These are phyloP conservation scores for Echinochloa phyllopogon DNA, from an alignment of 176 grass and related monocot species.

Conservation along the genomic window DNA sequence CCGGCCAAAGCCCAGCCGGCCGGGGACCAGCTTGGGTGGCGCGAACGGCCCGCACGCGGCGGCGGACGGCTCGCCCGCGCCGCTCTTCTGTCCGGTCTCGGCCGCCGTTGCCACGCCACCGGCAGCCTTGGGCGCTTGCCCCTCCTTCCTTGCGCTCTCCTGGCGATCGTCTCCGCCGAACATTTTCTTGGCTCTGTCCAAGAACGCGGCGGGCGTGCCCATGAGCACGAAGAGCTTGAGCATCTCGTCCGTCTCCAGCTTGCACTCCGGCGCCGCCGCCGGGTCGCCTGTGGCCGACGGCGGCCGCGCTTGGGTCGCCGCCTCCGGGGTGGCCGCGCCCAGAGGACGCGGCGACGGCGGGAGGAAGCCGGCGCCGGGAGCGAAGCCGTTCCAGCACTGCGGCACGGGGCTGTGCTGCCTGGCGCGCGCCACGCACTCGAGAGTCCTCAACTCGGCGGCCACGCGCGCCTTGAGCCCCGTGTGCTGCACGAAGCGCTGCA, in stretches of 20 bases:
- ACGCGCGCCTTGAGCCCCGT: constrained; percentile 52
- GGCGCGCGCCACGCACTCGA: constrained; percentile 37
- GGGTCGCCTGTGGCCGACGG: not conserved
- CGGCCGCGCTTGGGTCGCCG: not conserved
- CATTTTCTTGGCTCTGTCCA: constrained; percentile 45
- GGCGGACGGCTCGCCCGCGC: not conserved
- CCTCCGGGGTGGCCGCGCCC: too few species aligned
- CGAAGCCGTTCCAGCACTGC: constrained; percentile 13
- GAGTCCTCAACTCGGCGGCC: constrained; percentile 52
- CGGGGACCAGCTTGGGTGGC: constrained; percentile 46
- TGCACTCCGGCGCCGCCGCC: constrained; percentile 24
- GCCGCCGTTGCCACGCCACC: not conserved
- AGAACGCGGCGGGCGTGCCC: constrained; percentile 41
- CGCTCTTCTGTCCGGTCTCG: not conserved
- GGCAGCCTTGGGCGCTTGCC: not conserved
- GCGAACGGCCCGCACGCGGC: constrained; percentile 36
- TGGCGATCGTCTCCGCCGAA: not conserved
- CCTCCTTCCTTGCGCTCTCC: not conserved
- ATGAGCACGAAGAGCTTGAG: constrained; percentile 49
- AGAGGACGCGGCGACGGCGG: not conserved
- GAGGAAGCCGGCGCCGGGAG: constrained; percentile 2
- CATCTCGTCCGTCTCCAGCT: constrained; percentile 60
- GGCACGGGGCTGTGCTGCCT: constrained; percentile 24
- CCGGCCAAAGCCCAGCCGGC: constrained; percentile 51
- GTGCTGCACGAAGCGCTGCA: constrained; percentile 50